phyloP scores from a whole-genome alignment of 2,329 filamentous ascomycete species.

The Colletotrichum graminicola region DNA sequence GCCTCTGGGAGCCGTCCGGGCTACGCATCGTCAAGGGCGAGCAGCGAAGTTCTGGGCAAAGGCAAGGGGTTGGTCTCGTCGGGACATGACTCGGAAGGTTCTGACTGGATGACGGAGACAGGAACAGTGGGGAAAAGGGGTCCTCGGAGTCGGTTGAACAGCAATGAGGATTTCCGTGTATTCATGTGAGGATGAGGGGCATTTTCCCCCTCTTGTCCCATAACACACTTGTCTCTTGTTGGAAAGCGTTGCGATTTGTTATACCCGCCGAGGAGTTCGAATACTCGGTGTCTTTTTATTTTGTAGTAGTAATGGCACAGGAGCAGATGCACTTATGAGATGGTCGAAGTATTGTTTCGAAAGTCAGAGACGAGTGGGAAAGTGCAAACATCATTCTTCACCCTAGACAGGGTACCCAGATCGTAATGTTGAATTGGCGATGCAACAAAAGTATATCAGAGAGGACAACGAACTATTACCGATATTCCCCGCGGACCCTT shows the following conservation, averaged over 20 bases:
- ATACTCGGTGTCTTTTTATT: conserved; percentile 7
- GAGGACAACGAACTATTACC: conserved; percentile 7
- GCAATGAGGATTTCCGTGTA: conserved; percentile 40
- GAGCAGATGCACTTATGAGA: conserved; percentile 1
- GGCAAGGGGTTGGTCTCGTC: conserved; percentile 33
- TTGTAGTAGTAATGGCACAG: neutral
- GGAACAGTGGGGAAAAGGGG: conserved; percentile 32
- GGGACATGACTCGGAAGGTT: conserved; percentile 35
- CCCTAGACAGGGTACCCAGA: conserved; percentile 18
- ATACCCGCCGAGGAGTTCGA: conserved; percentile 31
- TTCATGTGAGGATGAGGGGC: conserved; percentile 37
- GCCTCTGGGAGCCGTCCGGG: conserved; percentile 18
- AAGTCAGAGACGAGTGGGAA: neutral
- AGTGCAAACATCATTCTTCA: neutral
- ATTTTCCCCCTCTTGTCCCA: neutral
- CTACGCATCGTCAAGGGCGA: conserved; percentile 32
- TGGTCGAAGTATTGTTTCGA: neutral
- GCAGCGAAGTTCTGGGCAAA: conserved; percentile 39
- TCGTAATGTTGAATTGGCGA: conserved; percentile 38
- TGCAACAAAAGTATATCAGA: conserved; percentile 31
- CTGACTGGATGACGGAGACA: conserved; percentile 42
- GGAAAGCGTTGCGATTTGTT: conserved; percentile 40
- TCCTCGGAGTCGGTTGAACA: conserved; percentile 27
- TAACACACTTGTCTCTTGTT: conserved; percentile 12
- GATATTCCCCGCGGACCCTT: conserved; percentile 31